Percentiles rank a stretch among this genome's conserved stretches.
phyloP scores from a whole-genome alignment of 345 rosid genomes.

The Odontarrhena argentea region DNA sequence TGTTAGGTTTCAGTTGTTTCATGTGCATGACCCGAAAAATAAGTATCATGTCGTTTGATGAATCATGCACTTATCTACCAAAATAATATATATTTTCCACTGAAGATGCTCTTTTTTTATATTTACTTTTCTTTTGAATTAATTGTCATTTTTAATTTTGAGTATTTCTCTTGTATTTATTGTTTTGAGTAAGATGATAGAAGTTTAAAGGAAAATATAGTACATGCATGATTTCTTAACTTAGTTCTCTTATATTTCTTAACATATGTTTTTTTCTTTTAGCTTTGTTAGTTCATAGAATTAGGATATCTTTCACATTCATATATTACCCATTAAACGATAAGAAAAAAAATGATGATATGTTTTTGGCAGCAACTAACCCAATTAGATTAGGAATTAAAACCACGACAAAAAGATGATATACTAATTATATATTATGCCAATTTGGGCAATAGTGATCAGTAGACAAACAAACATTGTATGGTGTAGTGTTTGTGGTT shows the following conservation, averaged over 20 bases:
- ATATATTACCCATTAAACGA: not conserved
- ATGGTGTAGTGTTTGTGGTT: constrained; percentile 36
- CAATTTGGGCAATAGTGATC: constrained; percentile 15
- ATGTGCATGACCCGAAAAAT: constrained; percentile 30
- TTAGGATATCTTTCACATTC: not conserved
- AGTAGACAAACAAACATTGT: constrained; percentile 36
- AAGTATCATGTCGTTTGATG: constrained; percentile 30
- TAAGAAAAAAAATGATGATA: not conserved
- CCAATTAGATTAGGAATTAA: constrained; percentile 1
- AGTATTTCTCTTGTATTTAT: too few relatives aligned
- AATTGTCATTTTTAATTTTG: too few relatives aligned
- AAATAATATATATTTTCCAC: not conserved
- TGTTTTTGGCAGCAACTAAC: constrained; percentile 36
- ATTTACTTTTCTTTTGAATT: not conserved
- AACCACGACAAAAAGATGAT: constrained; percentile 6
- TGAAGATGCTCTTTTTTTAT: not conserved
- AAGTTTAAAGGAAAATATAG: too few relatives aligned
- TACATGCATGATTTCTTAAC: not conserved
- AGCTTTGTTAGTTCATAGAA: too few relatives aligned
- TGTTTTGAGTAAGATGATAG: too few relatives aligned
- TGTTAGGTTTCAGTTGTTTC: constrained; percentile 27
- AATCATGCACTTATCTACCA: constrained; percentile 16
- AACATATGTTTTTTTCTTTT: too few relatives aligned
- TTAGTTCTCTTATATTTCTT: not conserved
- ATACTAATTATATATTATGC: not conserved